phyloP scores from a whole-genome alignment of 2,329 filamentous ascomycete genomes.

The Beauveria medogensis region DNA sequence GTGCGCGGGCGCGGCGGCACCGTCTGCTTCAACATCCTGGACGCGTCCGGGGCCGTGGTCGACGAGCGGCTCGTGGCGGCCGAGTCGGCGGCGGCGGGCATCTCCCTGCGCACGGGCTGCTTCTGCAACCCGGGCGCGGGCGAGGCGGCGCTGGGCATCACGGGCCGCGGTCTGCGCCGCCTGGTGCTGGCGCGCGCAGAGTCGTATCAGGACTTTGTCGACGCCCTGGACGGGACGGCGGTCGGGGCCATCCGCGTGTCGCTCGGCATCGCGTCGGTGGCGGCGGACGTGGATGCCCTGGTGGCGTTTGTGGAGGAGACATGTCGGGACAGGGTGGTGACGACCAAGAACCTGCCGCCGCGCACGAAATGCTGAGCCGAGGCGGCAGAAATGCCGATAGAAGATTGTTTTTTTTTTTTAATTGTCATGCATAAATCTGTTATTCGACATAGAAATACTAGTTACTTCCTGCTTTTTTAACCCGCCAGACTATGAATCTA shows the following conservation, averaged over 20 bases:
- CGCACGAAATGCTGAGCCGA: conserved; percentile 10
- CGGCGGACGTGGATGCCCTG: conserved; percentile 27
- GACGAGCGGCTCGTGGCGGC: conserved; percentile 29
- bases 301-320: conserved; percentile 24
- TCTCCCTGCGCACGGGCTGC: conserved; percentile 33
- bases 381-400: background rate
- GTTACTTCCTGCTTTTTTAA: background rate
- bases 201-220: conserved; percentile 19
- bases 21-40: conserved; percentile 32
- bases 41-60: conserved; percentile 22
- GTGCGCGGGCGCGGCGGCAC: conserved; percentile 26
- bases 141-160: conserved; percentile 26
- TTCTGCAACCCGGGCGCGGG: conserved; percentile 35
- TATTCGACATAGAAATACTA: background rate
- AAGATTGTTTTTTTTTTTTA: background rate
- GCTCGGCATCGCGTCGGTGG: conserved; percentile 29
- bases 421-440: background rate
- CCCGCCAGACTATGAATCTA: background rate
- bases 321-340: conserved; percentile 23
- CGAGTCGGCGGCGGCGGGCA: conserved; percentile 24
- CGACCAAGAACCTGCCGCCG: conserved; percentile 4
- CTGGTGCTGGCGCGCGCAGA: conserved; percentile 12
- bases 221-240: conserved; percentile 14
- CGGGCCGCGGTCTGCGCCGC: conserved; percentile 8
- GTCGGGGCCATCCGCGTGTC: conserved; percentile 30